Evolutionary conservation across 148 eudicot genomes (phyloP).

Genomic region (Chenopodium album): DNA sequence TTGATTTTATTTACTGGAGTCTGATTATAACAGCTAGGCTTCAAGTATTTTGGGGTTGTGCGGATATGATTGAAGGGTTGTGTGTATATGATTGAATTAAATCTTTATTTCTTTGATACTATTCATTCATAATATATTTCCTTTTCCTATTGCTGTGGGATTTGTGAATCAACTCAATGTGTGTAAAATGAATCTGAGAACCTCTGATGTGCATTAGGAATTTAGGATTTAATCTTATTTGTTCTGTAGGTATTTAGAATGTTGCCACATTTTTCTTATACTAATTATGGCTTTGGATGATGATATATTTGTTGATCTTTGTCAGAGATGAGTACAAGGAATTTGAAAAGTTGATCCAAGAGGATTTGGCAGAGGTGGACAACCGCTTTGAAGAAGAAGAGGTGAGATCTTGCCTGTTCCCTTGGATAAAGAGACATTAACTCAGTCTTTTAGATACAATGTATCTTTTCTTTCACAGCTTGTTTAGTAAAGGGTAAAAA

Average conservation of each 20-base stretch:
- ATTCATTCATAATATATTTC: no score
- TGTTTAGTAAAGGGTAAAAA: no score
- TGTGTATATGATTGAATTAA: no score
- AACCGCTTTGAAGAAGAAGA: conserved; percentile 96
- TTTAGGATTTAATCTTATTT: background rate
- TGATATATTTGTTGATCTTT: conserved; percentile 19
- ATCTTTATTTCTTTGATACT: no score
- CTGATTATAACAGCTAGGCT: no score
- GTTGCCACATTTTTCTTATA: background rate
- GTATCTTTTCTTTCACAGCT: no score
- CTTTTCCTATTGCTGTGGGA: background rate
- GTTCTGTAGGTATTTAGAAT: background rate
- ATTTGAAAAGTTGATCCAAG: conserved; percentile 82
- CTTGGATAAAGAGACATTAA: background rate
- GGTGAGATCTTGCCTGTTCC: conserved; percentile 37
- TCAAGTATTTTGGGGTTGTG: no score
- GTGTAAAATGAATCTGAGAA: background rate
- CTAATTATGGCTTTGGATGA: conserved; percentile 12
- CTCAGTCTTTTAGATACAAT: no score
- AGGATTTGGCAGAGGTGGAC: conserved; percentile 80
- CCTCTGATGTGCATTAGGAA: background rate
- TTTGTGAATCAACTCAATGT: background rate
- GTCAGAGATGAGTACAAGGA: conserved; percentile 92
- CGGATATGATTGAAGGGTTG: no score
- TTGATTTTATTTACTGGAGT: no score